Evolutionary conservation across 768 basidiomycete genomes (phyloP), one percentile per base, ranked within the genome.

Genomic region (Hemileccinum rubropunctum): DNA sequence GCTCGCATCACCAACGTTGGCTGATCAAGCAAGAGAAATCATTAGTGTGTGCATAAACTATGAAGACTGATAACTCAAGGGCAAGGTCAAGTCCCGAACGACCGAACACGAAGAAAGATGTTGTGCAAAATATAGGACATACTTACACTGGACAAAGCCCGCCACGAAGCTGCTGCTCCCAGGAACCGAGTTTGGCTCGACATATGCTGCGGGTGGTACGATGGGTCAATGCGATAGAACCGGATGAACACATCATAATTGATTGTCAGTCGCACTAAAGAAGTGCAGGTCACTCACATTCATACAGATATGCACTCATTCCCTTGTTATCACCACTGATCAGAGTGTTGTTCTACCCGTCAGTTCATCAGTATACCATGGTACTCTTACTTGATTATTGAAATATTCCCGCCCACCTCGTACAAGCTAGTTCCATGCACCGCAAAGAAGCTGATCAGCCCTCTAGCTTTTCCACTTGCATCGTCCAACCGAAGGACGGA

Each of bases 351-450:
- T 91, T 91, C 86, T 89, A 17, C 6, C 37, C 32, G 15, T 30
- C 13, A 7, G 0, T 38, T 58, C 30, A 56, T 38, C 11, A 45
- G 8, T 10, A 1, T 9, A 12, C 11, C 3, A 5, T 21, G 18
- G 18, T 40, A 6, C 15, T n/a, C 0, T 32, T 10, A 39, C 2
- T 14, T 8, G 1, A 34, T 8, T 10, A 14, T 26, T 3, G 15
- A 35, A 39, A 36, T 23, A 46, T 20, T 15, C 6, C 10, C 23
- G 36, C 32, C 11, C 50, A 88, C 88, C 70, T 82, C 76, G 58
- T 89, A 90, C n/a, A 89, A 58, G 54, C 85, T 87, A 14, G 88
- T 91, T 1, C 87, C 86, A 65, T 91, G 89, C 0, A 91, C 88
- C 1, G 88, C 72, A 64, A 84, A 90, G 69, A 86, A 89, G 64